Percentiles rank a stretch among this genome's conserved stretches.
Evolutionary conservation across 2,329 filamentous ascomycete species (phyloP).

Genomic region (Fusarium brachygibbosum): DNA sequence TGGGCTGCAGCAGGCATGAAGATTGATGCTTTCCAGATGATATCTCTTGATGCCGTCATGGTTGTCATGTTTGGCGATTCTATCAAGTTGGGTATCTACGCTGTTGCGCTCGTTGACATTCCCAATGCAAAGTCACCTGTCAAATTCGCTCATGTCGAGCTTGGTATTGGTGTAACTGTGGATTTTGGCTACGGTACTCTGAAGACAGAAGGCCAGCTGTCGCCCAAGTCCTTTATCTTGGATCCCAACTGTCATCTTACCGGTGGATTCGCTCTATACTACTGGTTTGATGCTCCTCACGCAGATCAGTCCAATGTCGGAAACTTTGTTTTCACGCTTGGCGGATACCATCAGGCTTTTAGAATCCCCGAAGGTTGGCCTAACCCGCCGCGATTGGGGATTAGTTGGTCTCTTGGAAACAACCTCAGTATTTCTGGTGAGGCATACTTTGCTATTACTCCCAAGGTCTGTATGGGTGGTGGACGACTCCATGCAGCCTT

Average conservation of each 20-base stretch:
- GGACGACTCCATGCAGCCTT: constrained; percentile 37
- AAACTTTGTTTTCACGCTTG: constrained; percentile 57
- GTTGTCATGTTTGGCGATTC: constrained; percentile 1
- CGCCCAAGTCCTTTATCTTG: constrained; percentile 53
- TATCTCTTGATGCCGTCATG: neutral
- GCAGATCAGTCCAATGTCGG: constrained; percentile 31
- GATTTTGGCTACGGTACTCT: constrained; percentile 49
- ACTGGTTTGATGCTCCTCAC: constrained; percentile 22
- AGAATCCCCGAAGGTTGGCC: constrained; percentile 53
- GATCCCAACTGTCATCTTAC: constrained; percentile 55
- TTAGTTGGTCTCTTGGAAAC: constrained; percentile 50
- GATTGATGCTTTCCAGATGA: constrained; percentile 12
- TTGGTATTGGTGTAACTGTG: constrained; percentile 49
- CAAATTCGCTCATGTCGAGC: constrained; percentile 43
- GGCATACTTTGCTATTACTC: constrained; percentile 58
- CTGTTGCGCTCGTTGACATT: neutral
- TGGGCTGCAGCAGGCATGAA: constrained; percentile 13
- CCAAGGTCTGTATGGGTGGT: constrained; percentile 55
- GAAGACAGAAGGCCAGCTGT: constrained; percentile 53
- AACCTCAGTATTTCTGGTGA: constrained; percentile 51
- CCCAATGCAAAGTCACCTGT: neutral
- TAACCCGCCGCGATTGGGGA: constrained; percentile 48
- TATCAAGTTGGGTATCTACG: constrained; percentile 6
- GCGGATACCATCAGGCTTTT: constrained; percentile 53
- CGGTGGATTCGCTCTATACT: constrained; percentile 54